Percentiles rank a stretch among this genome's conserved stretches.
Conservation (phyloP, 768 basidiomycete species). For the Russula sp. region DNA sequence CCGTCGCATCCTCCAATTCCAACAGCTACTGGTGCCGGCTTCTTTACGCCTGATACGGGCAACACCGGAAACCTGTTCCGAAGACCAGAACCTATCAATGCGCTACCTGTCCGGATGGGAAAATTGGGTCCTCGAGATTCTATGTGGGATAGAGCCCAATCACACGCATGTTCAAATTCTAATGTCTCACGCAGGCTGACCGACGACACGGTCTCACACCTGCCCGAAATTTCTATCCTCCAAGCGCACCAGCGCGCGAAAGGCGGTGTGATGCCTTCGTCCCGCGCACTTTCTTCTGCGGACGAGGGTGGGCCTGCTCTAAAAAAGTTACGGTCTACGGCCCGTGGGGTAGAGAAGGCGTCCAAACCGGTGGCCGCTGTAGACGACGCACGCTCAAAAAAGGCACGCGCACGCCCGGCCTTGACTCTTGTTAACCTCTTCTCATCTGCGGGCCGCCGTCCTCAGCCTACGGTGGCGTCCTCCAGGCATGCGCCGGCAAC, state of each 20-base stretch:
- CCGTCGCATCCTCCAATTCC: conserved; percentile 37
- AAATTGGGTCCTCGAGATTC: conserved; percentile 53
- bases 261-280: conserved; percentile 32
- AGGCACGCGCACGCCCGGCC: conserved; percentile 88
- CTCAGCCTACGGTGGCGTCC: conserved; percentile 60
- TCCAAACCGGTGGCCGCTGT: conserved; percentile 47
- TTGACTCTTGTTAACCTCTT: conserved; percentile 82
- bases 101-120: conserved; percentile 55
- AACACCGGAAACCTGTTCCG: conserved; percentile 53
- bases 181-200: conserved; percentile 15
- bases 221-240: conserved; percentile 53
- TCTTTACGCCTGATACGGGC: conserved; percentile 69
- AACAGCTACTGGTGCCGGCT: conserved; percentile 58
- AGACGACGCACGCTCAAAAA: conserved; percentile 70
- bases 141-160: conserved; percentile 39
- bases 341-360: conserved; percentile 42
- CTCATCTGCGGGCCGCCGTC: conserved; percentile 69
- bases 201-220: conserved; percentile 49
- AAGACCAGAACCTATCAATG: conserved; percentile 41
- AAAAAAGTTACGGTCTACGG: conserved; percentile 67
- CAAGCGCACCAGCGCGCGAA: conserved; percentile 40
- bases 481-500: conserved; percentile 44
- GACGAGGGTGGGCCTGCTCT: conserved; percentile 75
- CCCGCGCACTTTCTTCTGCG: conserved; percentile 70
- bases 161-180: not conserved